phyloP scores from a whole-genome alignment of 2,329 filamentous ascomycete genomes.

The Aspergillus quadricinctus region DNA sequence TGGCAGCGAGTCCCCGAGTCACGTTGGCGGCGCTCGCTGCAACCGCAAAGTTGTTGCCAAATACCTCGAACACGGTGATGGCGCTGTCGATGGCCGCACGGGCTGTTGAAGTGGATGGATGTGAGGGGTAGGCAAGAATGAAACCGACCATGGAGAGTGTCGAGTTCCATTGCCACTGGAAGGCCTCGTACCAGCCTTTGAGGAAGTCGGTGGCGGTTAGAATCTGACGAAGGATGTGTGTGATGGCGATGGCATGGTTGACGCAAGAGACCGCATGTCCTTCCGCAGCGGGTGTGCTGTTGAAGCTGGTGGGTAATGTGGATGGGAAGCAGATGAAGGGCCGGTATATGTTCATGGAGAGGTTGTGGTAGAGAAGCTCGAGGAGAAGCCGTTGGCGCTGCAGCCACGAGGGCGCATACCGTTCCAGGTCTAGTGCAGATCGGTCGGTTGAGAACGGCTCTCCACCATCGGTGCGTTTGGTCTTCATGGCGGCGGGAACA shows the following conservation, averaged over 20 bases:
- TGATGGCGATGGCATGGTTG: constrained; percentile 35
- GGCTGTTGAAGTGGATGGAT: constrained; percentile 23
- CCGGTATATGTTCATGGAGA: constrained; percentile 36
- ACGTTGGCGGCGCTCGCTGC: constrained; percentile 32
- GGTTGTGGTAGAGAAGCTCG: constrained; percentile 40
- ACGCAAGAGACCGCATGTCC: constrained; percentile 25
- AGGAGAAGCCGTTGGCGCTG: constrained; percentile 42
- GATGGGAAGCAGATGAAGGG: constrained; percentile 37
- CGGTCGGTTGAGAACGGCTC: constrained; percentile 37
- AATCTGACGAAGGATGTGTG: constrained; percentile 37
- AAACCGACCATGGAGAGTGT: constrained; percentile 41
- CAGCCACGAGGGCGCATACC: constrained; percentile 38
- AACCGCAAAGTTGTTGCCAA: constrained; percentile 31
- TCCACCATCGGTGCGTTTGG: constrained; percentile 29
- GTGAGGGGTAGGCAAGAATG: constrained; percentile 35
- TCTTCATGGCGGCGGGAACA: constrained; percentile 39
- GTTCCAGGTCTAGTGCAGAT: constrained; percentile 32
- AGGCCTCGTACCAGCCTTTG: constrained; percentile 37
- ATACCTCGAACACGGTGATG: constrained; percentile 34
- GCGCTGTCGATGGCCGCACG: constrained; percentile 32
- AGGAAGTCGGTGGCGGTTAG: constrained; percentile 29
- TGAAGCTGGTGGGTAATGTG: neutral
- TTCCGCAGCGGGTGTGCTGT: constrained; percentile 20
- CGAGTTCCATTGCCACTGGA: constrained; percentile 45
- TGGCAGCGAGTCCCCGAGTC: constrained; percentile 25